These are phyloP conservation scores for Candida saitoana DNA, from an alignment of 805 yeast genomes.

Conservation along the genomic window DNA sequence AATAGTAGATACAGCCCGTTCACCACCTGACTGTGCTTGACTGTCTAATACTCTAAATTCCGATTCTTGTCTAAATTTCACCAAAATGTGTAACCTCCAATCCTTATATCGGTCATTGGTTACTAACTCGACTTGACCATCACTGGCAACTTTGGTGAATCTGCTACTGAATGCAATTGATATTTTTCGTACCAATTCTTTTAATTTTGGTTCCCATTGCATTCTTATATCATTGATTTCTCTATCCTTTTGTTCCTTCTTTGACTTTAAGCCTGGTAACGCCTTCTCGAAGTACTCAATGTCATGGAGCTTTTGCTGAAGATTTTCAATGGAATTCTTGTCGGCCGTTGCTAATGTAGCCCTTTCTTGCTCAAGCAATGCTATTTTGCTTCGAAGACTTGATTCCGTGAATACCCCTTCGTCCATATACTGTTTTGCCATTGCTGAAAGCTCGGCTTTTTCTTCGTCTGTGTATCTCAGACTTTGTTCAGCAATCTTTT, in stretches of 20 bases:
- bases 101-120: slow-evolving; percentile 53
- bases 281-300: slow-evolving; percentile 29
- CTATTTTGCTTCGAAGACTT: slow-evolving; percentile 36
- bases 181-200: slow-evolving; percentile 48
- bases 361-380: slow-evolving; percentile 45
- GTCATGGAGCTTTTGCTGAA: slow-evolving; percentile 33
- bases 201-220: slow-evolving; percentile 62
- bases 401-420: slow-evolving; percentile 34
- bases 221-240: slow-evolving; percentile 36
- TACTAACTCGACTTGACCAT: slow-evolving; percentile 71
- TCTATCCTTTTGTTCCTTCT: slow-evolving; percentile 24
- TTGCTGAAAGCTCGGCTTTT: slow-evolving; percentile 32
- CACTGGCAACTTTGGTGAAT: slow-evolving; percentile 75
- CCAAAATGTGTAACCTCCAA: slow-evolving; percentile 83
- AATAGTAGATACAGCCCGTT: slow-evolving; percentile 91
- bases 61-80: slow-evolving; percentile 77
- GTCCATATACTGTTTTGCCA: slow-evolving; percentile 36
- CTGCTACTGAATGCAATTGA: slow-evolving; percentile 62
- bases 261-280: slow-evolving; percentile 32
- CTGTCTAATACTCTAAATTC: slow-evolving; percentile 69
- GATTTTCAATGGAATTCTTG: slow-evolving; percentile 33
- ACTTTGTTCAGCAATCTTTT: slow-evolving; percentile 32
- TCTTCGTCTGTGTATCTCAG: slow-evolving; percentile 35
- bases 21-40: slow-evolving; percentile 97
- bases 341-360: slow-evolving; percentile 36